Base-by-base conservation (phyloP, 371 early-diverging fungal species). In the Mortierella sp. region DNA sequence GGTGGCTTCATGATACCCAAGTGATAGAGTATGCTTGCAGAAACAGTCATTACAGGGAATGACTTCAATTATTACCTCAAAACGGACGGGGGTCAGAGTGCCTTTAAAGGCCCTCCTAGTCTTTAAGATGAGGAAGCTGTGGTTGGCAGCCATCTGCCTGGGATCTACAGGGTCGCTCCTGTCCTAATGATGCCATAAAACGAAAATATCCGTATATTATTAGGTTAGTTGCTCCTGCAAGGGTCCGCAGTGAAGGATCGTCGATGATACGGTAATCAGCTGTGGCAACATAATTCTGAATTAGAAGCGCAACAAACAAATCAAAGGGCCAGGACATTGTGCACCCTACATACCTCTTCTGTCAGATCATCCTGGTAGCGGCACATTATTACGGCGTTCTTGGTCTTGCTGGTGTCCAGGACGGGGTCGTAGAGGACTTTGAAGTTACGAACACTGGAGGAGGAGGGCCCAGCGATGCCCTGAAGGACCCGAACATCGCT, bases 341-440 rank as follows among this genome's bases (percentile, higher is more conserved):
- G 11, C 21, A 34, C 14, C 38, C 5, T 55, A 84, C 85, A 5
- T 70, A 84, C 85, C 81, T 84, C 85, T 38, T 84, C 85, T 28
- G 79, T 77, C 42, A 84, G 80, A 74, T 84, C 85, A 54, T 84
- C 85, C 63, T 84, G 85, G 72, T 84, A 84, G 38, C 85, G 81
- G 70, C 85, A 84, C 21, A 84, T 78, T 44, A 84, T 72, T 31
- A 72, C 79, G 14, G 85, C 68, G 47, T 84, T 84, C 72, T 76
- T 75, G 21, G 85, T 74, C 47, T 84, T 84, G 70, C 85, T 84
- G 42, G 85, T 76, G 28, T 84, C 85, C 55, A 84, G 55, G 73
- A 84, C 81, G 28, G 85, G 85, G 70, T 84, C 85, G 72, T 84
- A 84, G 28, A 84, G 77, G 0, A 84, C 81, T 19, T 79, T 76